These are phyloP conservation scores for Nissolia schottii DNA, from an alignment of 306 rosid genomes.

Conservation along the genomic window DNA sequence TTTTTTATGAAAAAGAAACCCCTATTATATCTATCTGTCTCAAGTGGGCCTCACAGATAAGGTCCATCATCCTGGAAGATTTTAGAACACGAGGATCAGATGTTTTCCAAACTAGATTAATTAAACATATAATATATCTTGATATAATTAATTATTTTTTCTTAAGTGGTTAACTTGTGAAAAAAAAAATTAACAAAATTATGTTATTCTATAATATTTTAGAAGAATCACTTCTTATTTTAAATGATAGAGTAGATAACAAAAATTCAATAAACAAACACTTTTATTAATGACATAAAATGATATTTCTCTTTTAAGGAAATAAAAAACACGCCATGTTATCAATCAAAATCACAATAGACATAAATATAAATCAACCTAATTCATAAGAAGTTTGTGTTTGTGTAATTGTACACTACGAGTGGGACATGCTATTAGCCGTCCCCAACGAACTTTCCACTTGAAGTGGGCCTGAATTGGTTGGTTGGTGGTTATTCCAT, in stretches of 20 bases:
- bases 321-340: background rate
- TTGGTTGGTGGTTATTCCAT: slow-evolving; percentile 7
- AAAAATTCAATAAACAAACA: background rate
- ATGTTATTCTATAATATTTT: background rate
- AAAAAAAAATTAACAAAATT: background rate
- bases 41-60: background rate
- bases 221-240: background rate
- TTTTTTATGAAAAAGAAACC: no score
- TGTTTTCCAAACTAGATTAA: background rate
- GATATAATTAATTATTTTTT: background rate
- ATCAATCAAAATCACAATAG: background rate
- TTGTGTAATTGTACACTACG: background rate
- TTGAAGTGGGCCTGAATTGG: slow-evolving; percentile 21
- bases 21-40: background rate
- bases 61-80: background rate
- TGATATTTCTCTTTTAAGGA: background rate
- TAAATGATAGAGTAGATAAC: background rate
- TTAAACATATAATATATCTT: background rate
- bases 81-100: background rate
- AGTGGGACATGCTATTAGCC: slow-evolving; percentile 28
- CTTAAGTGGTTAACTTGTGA: background rate
- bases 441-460: slow-evolving; percentile 13
- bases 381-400: background rate
- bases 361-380: background rate
- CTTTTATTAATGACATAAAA: background rate